Percentiles rank a stretch among this genome's conserved stretches.
These are phyloP conservation scores for Sistotremastrum niveocremeum DNA, from an alignment of 768 basidiomycete species.

Conservation along the genomic window DNA sequence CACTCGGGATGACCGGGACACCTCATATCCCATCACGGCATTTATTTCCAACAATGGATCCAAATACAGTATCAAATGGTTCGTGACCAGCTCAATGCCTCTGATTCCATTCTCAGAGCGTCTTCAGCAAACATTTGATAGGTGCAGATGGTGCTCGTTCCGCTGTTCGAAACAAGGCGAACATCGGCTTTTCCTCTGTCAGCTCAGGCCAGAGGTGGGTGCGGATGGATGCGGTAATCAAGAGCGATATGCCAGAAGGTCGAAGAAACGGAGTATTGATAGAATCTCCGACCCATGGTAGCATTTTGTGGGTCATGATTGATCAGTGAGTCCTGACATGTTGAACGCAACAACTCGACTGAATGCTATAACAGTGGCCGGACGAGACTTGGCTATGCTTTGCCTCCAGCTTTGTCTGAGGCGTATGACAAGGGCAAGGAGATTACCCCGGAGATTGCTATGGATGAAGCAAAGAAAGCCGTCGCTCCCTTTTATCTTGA, in stretches of 20 bases:
- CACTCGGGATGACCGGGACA: not conserved
- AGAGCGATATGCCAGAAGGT: constrained; percentile 3
- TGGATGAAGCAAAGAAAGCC: constrained; percentile 6
- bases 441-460: not conserved
- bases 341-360: too few relatives aligned
- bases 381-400: constrained; percentile 2
- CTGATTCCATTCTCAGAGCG: not conserved
- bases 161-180: constrained; percentile 1
- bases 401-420: not conserved
- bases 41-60: not conserved
- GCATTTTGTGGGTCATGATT: constrained; percentile 4
- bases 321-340: not conserved
- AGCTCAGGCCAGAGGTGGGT: constrained; percentile 2
- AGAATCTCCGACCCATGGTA: constrained; percentile 5
- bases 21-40: not conserved
- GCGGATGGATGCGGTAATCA: constrained; percentile 4
- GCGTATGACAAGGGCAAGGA: not conserved
- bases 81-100: not conserved
- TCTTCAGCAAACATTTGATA: constrained; percentile 3
- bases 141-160: constrained; percentile 5
- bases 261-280: constrained; percentile 2
- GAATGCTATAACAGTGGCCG: not conserved
- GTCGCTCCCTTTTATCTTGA: constrained; percentile 6
- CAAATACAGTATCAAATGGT: not conserved
- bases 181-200: constrained; percentile 1